Base-by-base conservation (phyloP, 2,329 filamentous ascomycete genomes). In the Dothideomycetes sp. region DNA sequence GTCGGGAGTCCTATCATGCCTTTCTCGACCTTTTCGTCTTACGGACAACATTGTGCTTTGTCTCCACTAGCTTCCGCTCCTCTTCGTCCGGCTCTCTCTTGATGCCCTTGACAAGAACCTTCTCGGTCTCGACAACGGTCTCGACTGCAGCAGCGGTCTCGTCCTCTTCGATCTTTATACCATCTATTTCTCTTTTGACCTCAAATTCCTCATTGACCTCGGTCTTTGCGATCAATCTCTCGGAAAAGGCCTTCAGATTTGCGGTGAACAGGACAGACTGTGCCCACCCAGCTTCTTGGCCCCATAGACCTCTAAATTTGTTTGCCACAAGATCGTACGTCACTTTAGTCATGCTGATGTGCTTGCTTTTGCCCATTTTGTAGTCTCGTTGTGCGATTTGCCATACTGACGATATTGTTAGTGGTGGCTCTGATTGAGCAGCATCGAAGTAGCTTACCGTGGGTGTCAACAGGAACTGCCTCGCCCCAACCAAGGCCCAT, bases 401-500 rank as follows among this genome's bases (percentile, higher is more conserved):
- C 89, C 88, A 96, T 10, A 98, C 86, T 73, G 42, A 1, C 10
- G n/a, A n/a, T 2, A n/a, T 4, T 7, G 12, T 38, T 14, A 39
- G 36, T n/a, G n/a, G n/a, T n/a, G n/a, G n/a, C 5, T 7, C 9
- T 22, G 16, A 11, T 24, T 8, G 16, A 19, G 7, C 3, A 17
- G 9, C 15, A 15, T 1, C 8, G 18, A 19, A 22, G 11, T 18
- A 14, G 51, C 60, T 54, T 50, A 72, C 69, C 74, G 62, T 98
- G 93, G 1, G 93, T 98, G 60, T 98, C 91, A 22, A 98, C 84
- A 0, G 91, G 91, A 1, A 98, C 88, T 3, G 88, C 80, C 61
- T 96, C 89, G 22, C 83, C 83, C 89, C 93, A 98, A 19, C 88
- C 89, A 11, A 98, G 65, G 0, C 93, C 93, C 83, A 98, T 95